A percentile compares a stretch with the other conserved stretches of the same genome.
These are phyloP conservation scores for Quercus suber DNA, from an alignment of 306 rosid genomes.

Conservation along the genomic window DNA sequence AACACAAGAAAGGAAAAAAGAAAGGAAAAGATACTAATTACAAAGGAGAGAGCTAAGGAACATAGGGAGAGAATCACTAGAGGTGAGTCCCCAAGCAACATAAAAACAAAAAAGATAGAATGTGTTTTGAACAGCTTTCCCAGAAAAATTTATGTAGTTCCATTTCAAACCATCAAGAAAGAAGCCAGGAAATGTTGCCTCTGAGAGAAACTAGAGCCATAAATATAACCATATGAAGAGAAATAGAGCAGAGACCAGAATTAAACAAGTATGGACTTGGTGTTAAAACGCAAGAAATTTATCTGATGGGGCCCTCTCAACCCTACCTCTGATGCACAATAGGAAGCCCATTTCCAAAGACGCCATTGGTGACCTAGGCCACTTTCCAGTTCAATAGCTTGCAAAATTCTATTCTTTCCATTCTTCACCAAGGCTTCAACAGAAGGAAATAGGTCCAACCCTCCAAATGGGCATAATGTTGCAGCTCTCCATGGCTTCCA, in stretches of 20 bases:
- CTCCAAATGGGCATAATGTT: constrained; percentile 80
- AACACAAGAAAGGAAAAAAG: too few species aligned
- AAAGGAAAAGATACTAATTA: too few species aligned
- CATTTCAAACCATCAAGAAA: neutral
- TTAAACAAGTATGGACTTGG: constrained; percentile 4
- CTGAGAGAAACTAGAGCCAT: constrained; percentile 11
- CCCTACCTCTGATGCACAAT: constrained; percentile 93
- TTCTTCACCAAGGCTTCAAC: constrained; percentile 72
- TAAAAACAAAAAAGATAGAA: neutral
- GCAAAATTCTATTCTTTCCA: constrained; percentile 83
- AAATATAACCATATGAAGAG: constrained; percentile 11
- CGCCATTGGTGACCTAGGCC: constrained; percentile 93
- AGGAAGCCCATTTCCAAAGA: constrained; percentile 99
- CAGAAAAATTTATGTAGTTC: constrained; percentile 8
- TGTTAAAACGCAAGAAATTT: neutral
- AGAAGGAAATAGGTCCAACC: constrained; percentile 76
- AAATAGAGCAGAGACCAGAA: constrained; percentile 5
- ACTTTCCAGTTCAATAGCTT: constrained; percentile 94
- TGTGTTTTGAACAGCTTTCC: constrained; percentile 14
- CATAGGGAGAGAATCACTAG: too few species aligned
- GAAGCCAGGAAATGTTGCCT: constrained; percentile 11
- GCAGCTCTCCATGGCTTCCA: constrained; percentile 98
- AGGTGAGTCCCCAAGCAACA: too few species aligned
- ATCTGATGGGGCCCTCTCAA: neutral
- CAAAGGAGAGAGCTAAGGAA: too few species aligned